Base-by-base conservation (phyloP, 2,329 filamentous ascomycete genomes). In the Mycosphaerella arachidis region DNA sequence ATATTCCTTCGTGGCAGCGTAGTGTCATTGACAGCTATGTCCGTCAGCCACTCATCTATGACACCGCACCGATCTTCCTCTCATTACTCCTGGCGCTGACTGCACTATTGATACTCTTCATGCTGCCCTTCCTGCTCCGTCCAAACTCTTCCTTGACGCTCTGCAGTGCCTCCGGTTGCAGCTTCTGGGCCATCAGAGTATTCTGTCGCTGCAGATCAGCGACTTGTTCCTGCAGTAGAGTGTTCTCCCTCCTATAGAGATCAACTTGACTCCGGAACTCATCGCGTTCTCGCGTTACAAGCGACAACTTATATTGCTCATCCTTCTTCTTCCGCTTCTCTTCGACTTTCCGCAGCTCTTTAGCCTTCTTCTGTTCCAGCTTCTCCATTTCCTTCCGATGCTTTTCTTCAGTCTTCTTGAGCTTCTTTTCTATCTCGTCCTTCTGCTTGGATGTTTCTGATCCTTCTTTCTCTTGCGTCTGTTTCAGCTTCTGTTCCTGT, bases 321-420 rank as follows among this genome's bases (percentile, higher is more conserved):
- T 71, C 72, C 58, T 81, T 78, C 56, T 78, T 76, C 63, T 78
- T 75, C 12, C 74, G 69, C 46, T 73, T 75, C 62, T 78, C 78
- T 63, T 81, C 77, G 18, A 77, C 76, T 51, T 78, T 78, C 30
- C 74, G 71, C 18, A 65, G 62, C 53, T 73, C 72, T 56, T 71
- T 72, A n/a, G 67, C 66, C 45, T 69, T 68, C 56, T 72, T 72
- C 53, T 67, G 64, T 57, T 75, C 74, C 1, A 81, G 81, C 72
- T 87, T 88, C 66, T 77, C 79, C 61, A 84, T 79, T 68, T 91
- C 88, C 59, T 81, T 82, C 59, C 79, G 78, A 52, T 84, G 83
- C 75, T 85, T 85, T 64, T 85, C 81, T 63, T 90, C 84, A 1
- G 89, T 75, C 72, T 86, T 88, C 63, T 77, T 77, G 50, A 89